Percentiles rank a stretch among this genome's conserved stretches.
Conservation (phyloP, 225 moss, liverwort and hornwort genomes). For the Anthoceros angustus region DNA sequence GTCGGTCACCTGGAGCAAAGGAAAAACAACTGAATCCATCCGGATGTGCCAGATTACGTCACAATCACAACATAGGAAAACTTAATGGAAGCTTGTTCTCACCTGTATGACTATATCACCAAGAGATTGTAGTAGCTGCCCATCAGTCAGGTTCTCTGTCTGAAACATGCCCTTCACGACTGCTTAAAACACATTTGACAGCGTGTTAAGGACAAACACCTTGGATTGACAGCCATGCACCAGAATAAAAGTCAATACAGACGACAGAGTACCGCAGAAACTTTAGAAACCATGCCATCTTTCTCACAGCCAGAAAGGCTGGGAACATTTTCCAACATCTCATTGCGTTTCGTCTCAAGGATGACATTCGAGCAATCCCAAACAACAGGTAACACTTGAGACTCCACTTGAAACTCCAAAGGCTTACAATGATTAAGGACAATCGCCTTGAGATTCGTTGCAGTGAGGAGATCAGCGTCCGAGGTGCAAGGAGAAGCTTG, state of each 20-base stretch:
- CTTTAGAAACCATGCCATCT: no score
- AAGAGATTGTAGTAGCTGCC: conserved; percentile 8
- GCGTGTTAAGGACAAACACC: neutral
- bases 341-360: neutral
- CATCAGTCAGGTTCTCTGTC: conserved; percentile 7
- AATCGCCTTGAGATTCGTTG: conserved; percentile 15
- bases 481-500: conserved; percentile 13
- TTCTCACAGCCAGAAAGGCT: no score
- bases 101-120: conserved; percentile 19
- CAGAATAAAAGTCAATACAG: neutral
- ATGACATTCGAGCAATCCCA: neutral
- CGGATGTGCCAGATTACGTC: neutral
- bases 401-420: neutral
- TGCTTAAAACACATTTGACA: conserved; percentile 8
- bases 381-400: neutral
- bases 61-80: neutral
- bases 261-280: no score
- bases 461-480: conserved; percentile 7
- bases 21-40: neutral
- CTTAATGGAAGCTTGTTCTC: neutral
- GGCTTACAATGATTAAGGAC: conserved; percentile 14
- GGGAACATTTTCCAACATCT: no score
- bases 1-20: conserved; percentile 10
- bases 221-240: neutral
- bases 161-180: conserved; percentile 12